phyloP scores from a whole-genome alignment of 208 protist species.

The Crithidia acanthocephali region DNA sequence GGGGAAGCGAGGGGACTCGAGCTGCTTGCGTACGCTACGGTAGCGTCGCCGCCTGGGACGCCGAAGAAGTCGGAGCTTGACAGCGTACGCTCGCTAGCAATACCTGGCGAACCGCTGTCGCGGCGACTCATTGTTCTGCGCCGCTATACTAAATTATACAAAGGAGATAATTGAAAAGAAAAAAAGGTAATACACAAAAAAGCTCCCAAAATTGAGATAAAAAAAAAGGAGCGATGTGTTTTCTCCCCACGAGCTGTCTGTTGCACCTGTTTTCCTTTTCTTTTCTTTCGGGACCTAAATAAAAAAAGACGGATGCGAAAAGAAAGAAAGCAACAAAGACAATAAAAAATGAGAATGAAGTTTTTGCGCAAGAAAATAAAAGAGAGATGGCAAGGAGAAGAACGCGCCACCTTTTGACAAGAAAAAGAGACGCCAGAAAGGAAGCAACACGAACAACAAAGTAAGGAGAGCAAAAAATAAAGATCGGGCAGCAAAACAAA shows the following conservation, averaged over 20 bases:
- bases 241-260: too few relatives aligned
- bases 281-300: too few relatives aligned
- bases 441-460: too few relatives aligned
- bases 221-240: too few relatives aligned
- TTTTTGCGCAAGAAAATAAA: not conserved
- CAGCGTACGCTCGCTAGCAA: not conserved
- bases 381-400: too few relatives aligned
- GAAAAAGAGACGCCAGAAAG: too few relatives aligned
- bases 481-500: too few relatives aligned
- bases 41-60: not conserved
- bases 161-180: not conserved
- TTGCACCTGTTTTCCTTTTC: too few relatives aligned
- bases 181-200: constrained; percentile 8
- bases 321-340: not conserved
- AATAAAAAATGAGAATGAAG: constrained; percentile 14
- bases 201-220: too few relatives aligned
- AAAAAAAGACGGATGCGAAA: constrained; percentile 16
- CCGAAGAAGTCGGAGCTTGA: constrained; percentile 12
- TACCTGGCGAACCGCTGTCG: not conserved
- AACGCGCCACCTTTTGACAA: too few relatives aligned
- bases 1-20: not conserved
- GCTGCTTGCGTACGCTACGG: not conserved
- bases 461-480: too few relatives aligned
- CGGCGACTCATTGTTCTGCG: not conserved
- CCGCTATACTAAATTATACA: too few relatives aligned